A percentile compares a stretch with the other conserved stretches of the same genome.
phyloP scores from a whole-genome alignment of 2,329 filamentous ascomycete species.

The Xylariales sp. region DNA sequence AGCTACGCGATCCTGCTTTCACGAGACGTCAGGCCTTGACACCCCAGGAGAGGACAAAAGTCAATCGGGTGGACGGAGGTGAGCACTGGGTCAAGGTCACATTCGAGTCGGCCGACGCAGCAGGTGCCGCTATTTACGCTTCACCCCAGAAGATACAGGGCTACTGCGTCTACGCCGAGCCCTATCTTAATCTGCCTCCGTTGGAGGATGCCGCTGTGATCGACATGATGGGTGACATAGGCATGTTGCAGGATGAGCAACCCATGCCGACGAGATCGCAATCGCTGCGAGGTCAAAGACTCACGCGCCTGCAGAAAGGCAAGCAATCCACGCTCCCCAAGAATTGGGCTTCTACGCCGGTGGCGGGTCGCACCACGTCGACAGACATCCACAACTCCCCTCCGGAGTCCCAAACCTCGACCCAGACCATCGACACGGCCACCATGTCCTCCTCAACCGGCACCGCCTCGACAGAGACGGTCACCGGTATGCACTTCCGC shows the following conservation, averaged over 20 bases:
- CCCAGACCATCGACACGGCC: conserved; percentile 53
- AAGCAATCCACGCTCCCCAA: conserved; percentile 23
- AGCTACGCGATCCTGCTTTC: conserved; percentile 68
- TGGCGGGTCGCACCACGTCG: conserved; percentile 12
- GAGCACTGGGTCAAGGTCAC: conserved; percentile 90
- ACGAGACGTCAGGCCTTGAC: conserved; percentile 63
- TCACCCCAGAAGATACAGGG: conserved; percentile 70
- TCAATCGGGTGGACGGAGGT: conserved; percentile 77
- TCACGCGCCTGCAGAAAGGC: conserved; percentile 9
- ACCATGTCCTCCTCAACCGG: conserved; percentile 42
- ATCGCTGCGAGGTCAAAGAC: conserved; percentile 7
- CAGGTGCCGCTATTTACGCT: conserved; percentile 62
- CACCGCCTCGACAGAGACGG: conserved; percentile 41
- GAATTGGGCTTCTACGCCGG: conserved; percentile 20
- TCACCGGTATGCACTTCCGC: conserved; percentile 28
- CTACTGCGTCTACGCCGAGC: conserved; percentile 65
- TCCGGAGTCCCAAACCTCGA: conserved; percentile 44
- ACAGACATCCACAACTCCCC: conserved; percentile 33
- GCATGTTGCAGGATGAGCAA: conserved; percentile 27
- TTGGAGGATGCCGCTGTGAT: conserved; percentile 59
- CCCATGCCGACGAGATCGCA: conserved; percentile 6
- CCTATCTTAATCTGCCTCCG: conserved; percentile 62
- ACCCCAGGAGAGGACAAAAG: conserved; percentile 68
- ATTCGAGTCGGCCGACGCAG: conserved; percentile 69
- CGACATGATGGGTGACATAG: conserved; percentile 39